A percentile compares a stretch with the other conserved stretches of the same genome.
Conservation (phyloP, 2,329 filamentous ascomycete species). For the Graphilbum ipis-grandicollis region DNA sequence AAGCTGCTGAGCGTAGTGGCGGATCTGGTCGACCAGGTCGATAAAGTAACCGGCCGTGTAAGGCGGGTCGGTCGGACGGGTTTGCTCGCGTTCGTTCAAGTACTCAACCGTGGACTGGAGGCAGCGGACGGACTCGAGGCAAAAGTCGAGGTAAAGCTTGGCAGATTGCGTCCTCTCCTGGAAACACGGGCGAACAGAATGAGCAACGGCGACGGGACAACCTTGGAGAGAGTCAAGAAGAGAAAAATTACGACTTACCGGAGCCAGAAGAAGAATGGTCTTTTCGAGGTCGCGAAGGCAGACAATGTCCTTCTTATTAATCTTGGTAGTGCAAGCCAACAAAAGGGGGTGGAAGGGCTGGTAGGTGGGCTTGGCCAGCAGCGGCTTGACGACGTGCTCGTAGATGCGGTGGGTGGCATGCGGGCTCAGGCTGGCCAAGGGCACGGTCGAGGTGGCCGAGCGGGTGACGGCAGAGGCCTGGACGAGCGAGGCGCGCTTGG, state of each 20-base stretch:
- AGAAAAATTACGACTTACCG: conserved; percentile 57
- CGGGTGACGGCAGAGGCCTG: conserved; percentile 42
- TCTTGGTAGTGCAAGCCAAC: conserved; percentile 59
- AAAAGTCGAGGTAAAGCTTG: conserved; percentile 66
- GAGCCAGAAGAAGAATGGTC: conserved; percentile 76
- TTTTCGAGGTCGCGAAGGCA: conserved; percentile 91
- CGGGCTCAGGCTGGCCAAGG: conserved; percentile 39
- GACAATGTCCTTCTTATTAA: conserved; percentile 70
- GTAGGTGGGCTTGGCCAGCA: conserved; percentile 54
- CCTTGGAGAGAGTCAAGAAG: conserved; percentile 34
- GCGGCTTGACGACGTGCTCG: conserved; percentile 60
- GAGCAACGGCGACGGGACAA: conserved; percentile 53
- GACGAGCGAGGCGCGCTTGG: conserved; percentile 19
- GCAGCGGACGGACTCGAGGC: conserved; percentile 76
- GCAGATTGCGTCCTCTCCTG: conserved; percentile 65
- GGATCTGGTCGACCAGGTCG: conserved; percentile 87
- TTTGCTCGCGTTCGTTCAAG: conserved; percentile 73
- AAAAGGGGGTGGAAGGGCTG: conserved; percentile 71
- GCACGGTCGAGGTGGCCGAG: conserved; percentile 21
- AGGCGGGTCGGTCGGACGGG: conserved; percentile 66
- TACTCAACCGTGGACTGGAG: conserved; percentile 79
- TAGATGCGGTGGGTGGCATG: conserved; percentile 63
- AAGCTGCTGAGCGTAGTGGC: conserved; percentile 74
- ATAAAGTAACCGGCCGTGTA: conserved; percentile 96
- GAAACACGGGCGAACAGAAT: conserved; percentile 29